Percentiles rank a stretch among this genome's conserved stretches.
phyloP scores from a whole-genome alignment of 441 rosid genomes.

The Adansonia grandidieri region DNA sequence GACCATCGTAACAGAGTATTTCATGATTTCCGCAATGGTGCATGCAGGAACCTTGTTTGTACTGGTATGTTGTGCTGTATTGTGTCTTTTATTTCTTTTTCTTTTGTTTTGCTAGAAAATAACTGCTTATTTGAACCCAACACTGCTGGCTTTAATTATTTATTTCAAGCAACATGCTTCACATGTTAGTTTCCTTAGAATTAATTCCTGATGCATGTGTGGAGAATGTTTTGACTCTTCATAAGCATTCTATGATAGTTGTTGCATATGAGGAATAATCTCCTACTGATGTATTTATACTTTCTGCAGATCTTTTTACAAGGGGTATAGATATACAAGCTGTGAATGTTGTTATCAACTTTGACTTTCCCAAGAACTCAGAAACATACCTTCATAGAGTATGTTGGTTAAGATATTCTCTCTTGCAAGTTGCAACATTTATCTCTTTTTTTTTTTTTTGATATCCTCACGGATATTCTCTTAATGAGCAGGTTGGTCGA shows the following conservation, averaged over 20 bases:
- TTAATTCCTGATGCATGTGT: not conserved
- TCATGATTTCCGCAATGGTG: constrained; percentile 99
- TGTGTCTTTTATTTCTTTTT: not conserved
- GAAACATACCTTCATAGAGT: constrained; percentile 99
- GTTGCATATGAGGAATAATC: constrained; percentile 17
- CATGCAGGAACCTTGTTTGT: constrained; percentile 99
- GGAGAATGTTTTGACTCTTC: not conserved
- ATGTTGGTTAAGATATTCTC: constrained; percentile 37
- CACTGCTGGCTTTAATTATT: constrained; percentile 1
- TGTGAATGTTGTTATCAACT: constrained; percentile 95
- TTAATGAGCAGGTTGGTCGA: constrained; percentile 82
- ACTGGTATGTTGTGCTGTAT: constrained; percentile 61
- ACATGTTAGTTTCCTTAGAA: not conserved
- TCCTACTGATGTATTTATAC: constrained; percentile 28
- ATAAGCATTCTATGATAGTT: not conserved
- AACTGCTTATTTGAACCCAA: not conserved
- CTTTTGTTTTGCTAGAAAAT: constrained; percentile 2
- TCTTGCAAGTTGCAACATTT: constrained; percentile 15
- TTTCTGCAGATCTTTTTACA: constrained; percentile 80
- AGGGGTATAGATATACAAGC: constrained; percentile 99
- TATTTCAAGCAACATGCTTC: not conserved
- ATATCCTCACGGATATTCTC: not conserved
- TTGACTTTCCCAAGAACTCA: constrained; percentile 93
- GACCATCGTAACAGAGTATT: constrained; percentile 98
- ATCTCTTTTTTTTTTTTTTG: not conserved